A percentile compares a stretch with the other conserved stretches of the same genome.
These are phyloP conservation scores for Pyrenophora teres DNA, from an alignment of 2,329 filamentous ascomycete species.

Conservation along the genomic window DNA sequence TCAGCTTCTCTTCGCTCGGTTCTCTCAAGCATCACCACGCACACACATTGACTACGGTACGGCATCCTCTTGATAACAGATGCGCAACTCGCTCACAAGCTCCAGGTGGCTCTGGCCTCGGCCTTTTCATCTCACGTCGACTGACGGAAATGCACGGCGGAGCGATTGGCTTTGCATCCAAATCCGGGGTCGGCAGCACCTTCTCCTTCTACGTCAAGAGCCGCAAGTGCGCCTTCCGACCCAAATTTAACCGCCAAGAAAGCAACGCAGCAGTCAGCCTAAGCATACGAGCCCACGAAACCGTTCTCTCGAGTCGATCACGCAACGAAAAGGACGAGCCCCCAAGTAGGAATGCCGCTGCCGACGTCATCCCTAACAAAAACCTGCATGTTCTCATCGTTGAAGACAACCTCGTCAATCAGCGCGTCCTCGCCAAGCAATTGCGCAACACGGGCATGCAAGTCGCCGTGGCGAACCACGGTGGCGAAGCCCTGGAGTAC, in stretches of 20 bases:
- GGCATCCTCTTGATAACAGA: fast-evolving
- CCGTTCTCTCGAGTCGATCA: slow-evolving; percentile 9
- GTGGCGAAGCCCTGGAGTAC: slow-evolving; percentile 46
- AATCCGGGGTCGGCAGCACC: slow-evolving; percentile 32
- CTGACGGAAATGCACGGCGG: slow-evolving; percentile 42
- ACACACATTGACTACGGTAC: slow-evolving; percentile 45
- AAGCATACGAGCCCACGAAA: slow-evolving; percentile 17
- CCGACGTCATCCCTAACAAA: slow-evolving; percentile 4
- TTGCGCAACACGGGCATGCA: slow-evolving; percentile 43
- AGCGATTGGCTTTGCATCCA: slow-evolving; percentile 34
- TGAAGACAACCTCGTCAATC: slow-evolving; percentile 50
- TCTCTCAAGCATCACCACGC: slow-evolving; percentile 39
- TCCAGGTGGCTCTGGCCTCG: slow-evolving; percentile 36
- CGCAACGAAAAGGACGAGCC: slow-evolving; percentile 8
- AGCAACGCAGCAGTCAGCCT: slow-evolving; percentile 8
- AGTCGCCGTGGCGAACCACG: slow-evolving; percentile 47
- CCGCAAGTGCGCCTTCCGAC: slow-evolving; percentile 12
- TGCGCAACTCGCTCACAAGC: neutral
- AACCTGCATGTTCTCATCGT: slow-evolving; percentile 38
- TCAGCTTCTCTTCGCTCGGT: slow-evolving; percentile 39
- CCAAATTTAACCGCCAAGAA: slow-evolving; percentile 11
- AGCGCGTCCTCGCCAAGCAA: slow-evolving; percentile 48
- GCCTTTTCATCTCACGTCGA: slow-evolving; percentile 39
- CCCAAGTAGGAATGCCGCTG: neutral
- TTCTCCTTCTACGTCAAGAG: slow-evolving; percentile 42